These are phyloP conservation scores for Phytophthora fragariae DNA, from an alignment of 352 stramenopile species.

Conservation along the genomic window DNA sequence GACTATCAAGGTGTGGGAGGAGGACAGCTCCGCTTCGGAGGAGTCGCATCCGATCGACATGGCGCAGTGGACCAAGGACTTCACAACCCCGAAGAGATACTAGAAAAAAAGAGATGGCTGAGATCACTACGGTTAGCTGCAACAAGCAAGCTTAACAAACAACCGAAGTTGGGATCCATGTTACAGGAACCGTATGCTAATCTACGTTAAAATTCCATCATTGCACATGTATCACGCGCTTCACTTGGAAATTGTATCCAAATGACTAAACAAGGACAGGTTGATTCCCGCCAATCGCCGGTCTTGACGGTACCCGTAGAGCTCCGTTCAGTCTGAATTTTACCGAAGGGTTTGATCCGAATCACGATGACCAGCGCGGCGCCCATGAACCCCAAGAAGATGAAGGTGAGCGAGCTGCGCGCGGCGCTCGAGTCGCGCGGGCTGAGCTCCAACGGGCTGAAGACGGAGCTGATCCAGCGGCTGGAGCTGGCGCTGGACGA, in stretches of 20 bases:
- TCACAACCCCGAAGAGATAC: constrained; percentile 84
- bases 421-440: constrained; percentile 81
- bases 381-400: constrained; percentile 90
- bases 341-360: not conserved
- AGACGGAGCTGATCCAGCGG: constrained; percentile 91
- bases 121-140: too few relatives aligned
- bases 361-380: constrained; percentile 51
- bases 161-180: too few relatives aligned
- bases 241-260: not conserved
- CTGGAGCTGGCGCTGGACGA: constrained; percentile 89
- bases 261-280: not conserved
- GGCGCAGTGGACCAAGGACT: constrained; percentile 96
- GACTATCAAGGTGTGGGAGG: constrained; percentile 99
- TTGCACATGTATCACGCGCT: too few relatives aligned
- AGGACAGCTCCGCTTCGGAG: constrained; percentile 95
- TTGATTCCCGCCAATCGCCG: not conserved
- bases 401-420: constrained; percentile 92
- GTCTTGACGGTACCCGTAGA: not conserved
- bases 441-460: constrained; percentile 87
- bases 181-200: too few relatives aligned
- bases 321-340: not conserved
- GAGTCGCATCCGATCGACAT: constrained; percentile 98
- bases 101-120: constrained; percentile 28
- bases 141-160: too few relatives aligned
- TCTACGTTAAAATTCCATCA: not conserved